Evolutionary conservation across 2,329 filamentous ascomycete species (phyloP).

Genomic region (Cryphonectria carpinicola): DNA sequence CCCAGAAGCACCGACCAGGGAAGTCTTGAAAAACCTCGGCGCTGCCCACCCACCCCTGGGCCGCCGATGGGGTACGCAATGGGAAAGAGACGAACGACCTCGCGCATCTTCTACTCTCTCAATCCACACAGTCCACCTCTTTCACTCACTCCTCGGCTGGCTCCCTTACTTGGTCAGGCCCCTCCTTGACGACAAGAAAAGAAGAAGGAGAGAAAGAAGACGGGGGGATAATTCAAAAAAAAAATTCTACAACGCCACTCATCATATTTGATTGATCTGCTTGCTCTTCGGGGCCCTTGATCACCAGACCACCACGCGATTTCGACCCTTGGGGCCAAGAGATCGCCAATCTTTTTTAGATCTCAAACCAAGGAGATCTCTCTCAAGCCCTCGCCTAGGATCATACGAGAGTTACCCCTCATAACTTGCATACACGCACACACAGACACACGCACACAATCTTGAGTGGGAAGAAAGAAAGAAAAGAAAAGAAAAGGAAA

Average conservation of each 20-base stretch:
- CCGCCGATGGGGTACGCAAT: neutral
- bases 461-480: no score
- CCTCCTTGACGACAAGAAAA: neutral
- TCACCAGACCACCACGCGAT: conserved; percentile 3
- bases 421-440: neutral
- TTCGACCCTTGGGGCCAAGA: neutral
- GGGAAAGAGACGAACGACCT: conserved; percentile 7
- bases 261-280: neutral
- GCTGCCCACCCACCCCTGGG: conserved; percentile 11
- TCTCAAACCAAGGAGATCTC: neutral
- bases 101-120: conserved; percentile 5
- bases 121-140: neutral
- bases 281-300: neutral
- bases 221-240: no score
- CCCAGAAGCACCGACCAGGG: conserved; percentile 1
- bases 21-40: conserved; percentile 16
- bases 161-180: neutral
- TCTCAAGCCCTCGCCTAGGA: neutral
- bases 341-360: conserved; percentile 11
- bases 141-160: neutral
- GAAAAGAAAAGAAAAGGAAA: no score
- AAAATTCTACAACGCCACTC: neutral
- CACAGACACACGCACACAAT: neutral
- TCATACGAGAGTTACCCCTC: neutral
- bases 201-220: neutral